Base-by-base conservation (phyloP, 2,329 filamentous ascomycete species). In the Penicillium nordicum region DNA sequence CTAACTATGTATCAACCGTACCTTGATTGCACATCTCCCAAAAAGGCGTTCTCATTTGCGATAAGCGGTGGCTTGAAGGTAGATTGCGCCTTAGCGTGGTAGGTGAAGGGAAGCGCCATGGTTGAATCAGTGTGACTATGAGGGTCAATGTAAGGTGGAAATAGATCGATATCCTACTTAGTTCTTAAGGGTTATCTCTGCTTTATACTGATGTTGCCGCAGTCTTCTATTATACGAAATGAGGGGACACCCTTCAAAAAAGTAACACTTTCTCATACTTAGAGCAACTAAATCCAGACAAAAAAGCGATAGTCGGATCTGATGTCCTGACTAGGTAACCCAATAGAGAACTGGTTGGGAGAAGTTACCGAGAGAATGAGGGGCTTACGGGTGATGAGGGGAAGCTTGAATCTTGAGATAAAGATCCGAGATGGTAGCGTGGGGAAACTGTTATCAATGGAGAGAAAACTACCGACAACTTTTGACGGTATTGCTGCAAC, bases 11-110 rank as follows among this genome's bases (percentile, higher is more conserved):
- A 10, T 18, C 5, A 21, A 16, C 21, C 50, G 14, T 72, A 83
- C 80, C 78, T 82, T 4, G 80, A 80, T 63, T 78, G 76, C 29
- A 88, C 75, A 65, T 89, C 86, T 41, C 85, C 85, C 4, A 89
- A 79, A 69, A 79, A 89, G 30, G 85, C 85, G 66, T 89, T 89
- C 59, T 87, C 83, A 64, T 86, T 86, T 36, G 84, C 83, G 58
- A 89, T 84, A 46, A 87, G 79, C 6, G 85, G 85, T 4, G 84
- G 84, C 65, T 87, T 83, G 74, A 82, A 87, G 38, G 74, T 77
- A 27, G 76, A 79, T 69, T 87, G 84, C 0, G 84, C 84, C 66
- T 84, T 78, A 49, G 79, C 67, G 69, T 79, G 82, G 73, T 87
- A 80, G 50, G 75, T 77, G 69, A 84, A 79, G 37, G 70, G 66